Conservation (phyloP, 2,329 filamentous ascomycete genomes). For the Calonectria henricotiae region DNA sequence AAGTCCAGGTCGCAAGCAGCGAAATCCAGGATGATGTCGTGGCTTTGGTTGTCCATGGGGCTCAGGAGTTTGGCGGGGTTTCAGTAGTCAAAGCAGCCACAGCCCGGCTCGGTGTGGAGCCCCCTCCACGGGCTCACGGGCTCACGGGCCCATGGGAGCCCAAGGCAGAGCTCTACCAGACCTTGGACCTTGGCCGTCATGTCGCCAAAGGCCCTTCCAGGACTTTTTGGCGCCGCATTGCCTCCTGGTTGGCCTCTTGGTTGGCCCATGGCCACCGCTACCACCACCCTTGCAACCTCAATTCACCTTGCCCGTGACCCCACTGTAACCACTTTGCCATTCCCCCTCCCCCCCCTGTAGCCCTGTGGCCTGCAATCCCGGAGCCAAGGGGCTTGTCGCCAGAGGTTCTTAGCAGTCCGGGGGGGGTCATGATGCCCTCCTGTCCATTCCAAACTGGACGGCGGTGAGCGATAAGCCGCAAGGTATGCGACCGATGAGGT, state of each 20-base stretch:
- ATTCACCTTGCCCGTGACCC: slow-evolving; percentile 6
- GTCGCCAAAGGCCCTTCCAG: slow-evolving; percentile 32
- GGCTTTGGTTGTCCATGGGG: slow-evolving; percentile 33
- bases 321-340: slow-evolving; percentile 17
- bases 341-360: slow-evolving; percentile 9
- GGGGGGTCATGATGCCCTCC: too few species aligned
- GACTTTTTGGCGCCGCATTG: slow-evolving; percentile 36
- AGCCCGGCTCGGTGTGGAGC: slow-evolving; percentile 28
- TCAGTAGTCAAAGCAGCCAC: slow-evolving; percentile 44
- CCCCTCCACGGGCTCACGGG: not conserved
- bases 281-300: not conserved
- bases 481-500: slow-evolving; percentile 46
- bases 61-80: slow-evolving; percentile 54
- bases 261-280: slow-evolving; percentile 27
- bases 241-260: slow-evolving; percentile 9
- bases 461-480: slow-evolving; percentile 30
- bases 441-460: not conserved
- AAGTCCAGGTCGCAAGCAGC: slow-evolving; percentile 14
- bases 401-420: not conserved
- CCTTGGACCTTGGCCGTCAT: not conserved
- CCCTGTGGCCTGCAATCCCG: not conserved
- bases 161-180: slow-evolving; percentile 6
- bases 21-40: slow-evolving; percentile 34
- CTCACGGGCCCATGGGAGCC: not conserved
- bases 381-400: slow-evolving; percentile 1